These are phyloP conservation scores for Sporisorium graminicola DNA, from an alignment of 1,284 basidiomycete species.

Conservation along the genomic window DNA sequence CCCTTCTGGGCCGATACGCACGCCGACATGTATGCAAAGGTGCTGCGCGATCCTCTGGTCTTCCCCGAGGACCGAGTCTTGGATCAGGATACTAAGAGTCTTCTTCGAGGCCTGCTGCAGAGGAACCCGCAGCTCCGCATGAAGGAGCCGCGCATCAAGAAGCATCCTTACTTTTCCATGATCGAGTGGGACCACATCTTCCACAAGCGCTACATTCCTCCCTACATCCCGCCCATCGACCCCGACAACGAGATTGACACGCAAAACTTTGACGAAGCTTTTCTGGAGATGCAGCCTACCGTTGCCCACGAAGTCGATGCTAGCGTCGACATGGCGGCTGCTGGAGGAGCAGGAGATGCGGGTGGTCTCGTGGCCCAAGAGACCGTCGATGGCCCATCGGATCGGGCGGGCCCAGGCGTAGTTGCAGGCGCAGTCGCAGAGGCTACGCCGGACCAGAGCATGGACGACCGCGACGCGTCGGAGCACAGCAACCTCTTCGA, in stretches of 20 bases:
- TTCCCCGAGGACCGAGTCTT: slow-evolving; percentile 90
- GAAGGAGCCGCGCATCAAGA: slow-evolving; percentile 91
- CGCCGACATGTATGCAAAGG: slow-evolving; percentile 92
- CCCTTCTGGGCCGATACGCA: slow-evolving; percentile 97
- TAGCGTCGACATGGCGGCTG: slow-evolving; percentile 22
- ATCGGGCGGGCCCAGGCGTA: background rate
- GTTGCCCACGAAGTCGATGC: slow-evolving; percentile 45
- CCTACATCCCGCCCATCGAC: slow-evolving; percentile 95
- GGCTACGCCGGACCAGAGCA: slow-evolving; percentile 37
- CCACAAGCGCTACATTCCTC: slow-evolving; percentile 93
- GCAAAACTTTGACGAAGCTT: slow-evolving; percentile 96
- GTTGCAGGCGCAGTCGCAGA: slow-evolving; percentile 4
- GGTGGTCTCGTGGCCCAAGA: slow-evolving; percentile 10
- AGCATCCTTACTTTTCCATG: slow-evolving; percentile 94
- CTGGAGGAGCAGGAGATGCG: slow-evolving; percentile 13
- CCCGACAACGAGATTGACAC: slow-evolving; percentile 93
- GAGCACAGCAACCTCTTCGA: slow-evolving; percentile 58
- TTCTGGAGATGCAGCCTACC: slow-evolving; percentile 80
- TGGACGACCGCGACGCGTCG: slow-evolving; percentile 38
- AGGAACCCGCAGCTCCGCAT: slow-evolving; percentile 89
- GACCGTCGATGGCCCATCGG: slow-evolving; percentile 25
- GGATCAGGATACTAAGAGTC: slow-evolving; percentile 92
- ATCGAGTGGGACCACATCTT: slow-evolving; percentile 95
- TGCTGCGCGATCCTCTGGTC: slow-evolving; percentile 85
- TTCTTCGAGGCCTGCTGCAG: slow-evolving; percentile 93